Evolutionary conservation across 257 asterid genomes (phyloP).

Genomic region (Solanum lycopersicoides): DNA sequence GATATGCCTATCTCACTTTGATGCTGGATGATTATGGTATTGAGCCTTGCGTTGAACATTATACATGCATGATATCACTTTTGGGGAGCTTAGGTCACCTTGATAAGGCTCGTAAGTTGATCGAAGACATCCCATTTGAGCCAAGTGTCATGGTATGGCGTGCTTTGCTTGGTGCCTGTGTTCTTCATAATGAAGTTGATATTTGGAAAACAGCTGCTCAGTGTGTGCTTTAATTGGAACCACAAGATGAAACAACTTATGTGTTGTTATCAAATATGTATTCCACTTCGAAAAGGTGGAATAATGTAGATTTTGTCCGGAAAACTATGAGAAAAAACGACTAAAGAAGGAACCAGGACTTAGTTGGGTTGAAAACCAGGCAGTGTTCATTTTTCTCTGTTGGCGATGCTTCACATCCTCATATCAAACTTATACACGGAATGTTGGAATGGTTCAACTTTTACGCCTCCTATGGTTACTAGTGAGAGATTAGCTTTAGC

Average conservation of each 20-base stretch:
- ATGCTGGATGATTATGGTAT: conserved; percentile 55
- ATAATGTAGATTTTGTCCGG: conserved; percentile 33
- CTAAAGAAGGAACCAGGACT: conserved; percentile 91
- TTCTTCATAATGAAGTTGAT: conserved; percentile 58
- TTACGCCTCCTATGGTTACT: conserved; percentile 68
- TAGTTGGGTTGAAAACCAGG: conserved; percentile 85
- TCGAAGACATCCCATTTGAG: conserved; percentile 52
- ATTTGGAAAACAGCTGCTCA: conserved; percentile 66
- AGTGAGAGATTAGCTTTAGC: conserved; percentile 84
- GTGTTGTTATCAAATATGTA: conserved; percentile 72
- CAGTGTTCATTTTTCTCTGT: conserved; percentile 62
- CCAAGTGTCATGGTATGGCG: conserved; percentile 97
- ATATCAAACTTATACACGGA: conserved; percentile 53
- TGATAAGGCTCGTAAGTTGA: conserved; percentile 58
- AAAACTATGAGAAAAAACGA: conserved; percentile 59
- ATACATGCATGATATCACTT: conserved; percentile 87
- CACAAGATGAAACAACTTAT: conserved; percentile 72
- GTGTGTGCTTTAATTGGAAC: conserved; percentile 67
- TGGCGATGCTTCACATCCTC: conserved; percentile 75
- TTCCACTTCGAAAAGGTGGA: conserved; percentile 74
- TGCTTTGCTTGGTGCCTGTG: conserved; percentile 88
- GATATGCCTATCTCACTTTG: conserved; percentile 46
- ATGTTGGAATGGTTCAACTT: conserved; percentile 87
- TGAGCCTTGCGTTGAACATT: conserved; percentile 80
- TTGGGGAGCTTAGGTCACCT: conserved; percentile 74